phyloP scores from a whole-genome alignment of 2,329 filamentous ascomycete species.

The Talaromyces sp. region DNA sequence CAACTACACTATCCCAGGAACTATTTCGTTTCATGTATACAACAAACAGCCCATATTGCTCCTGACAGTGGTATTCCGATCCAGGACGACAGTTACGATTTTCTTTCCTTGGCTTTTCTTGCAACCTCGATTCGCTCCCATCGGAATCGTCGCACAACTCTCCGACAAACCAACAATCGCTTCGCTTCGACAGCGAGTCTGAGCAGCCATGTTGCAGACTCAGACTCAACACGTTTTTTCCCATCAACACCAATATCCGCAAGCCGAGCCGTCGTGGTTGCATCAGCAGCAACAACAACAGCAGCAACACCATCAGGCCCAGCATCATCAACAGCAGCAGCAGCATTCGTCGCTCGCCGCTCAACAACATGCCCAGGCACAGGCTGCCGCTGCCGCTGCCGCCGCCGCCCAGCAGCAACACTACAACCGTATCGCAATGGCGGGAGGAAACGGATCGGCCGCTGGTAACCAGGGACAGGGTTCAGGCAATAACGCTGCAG shows the following conservation, averaged over 20 bases:
- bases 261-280: slow-evolving; percentile 47
- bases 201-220: slow-evolving; percentile 46
- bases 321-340: slow-evolving; percentile 44
- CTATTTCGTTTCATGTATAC: slow-evolving; percentile 3
- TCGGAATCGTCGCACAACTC: slow-evolving; percentile 5
- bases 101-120: slow-evolving; percentile 6
- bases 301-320: slow-evolving; percentile 38
- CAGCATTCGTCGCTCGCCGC: slow-evolving; percentile 48
- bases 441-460: slow-evolving; percentile 52
- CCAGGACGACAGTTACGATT: slow-evolving; percentile 10
- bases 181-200: slow-evolving; percentile 10
- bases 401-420: slow-evolving; percentile 52
- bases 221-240: slow-evolving; percentile 62
- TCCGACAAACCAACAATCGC: slow-evolving; percentile 7
- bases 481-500: slow-evolving; percentile 38
- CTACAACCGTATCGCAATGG: slow-evolving; percentile 71
- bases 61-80: not conserved
- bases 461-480: slow-evolving; percentile 34
- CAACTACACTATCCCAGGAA: not conserved
- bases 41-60: not conserved
- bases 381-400: slow-evolving; percentile 45
- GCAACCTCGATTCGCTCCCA: not conserved
- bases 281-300: slow-evolving; percentile 43
- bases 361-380: slow-evolving; percentile 56
- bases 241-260: slow-evolving; percentile 56